Evolutionary conservation across 371 early-diverging fungal genomes (phyloP).

Genomic region (Mortierella sp.): DNA sequence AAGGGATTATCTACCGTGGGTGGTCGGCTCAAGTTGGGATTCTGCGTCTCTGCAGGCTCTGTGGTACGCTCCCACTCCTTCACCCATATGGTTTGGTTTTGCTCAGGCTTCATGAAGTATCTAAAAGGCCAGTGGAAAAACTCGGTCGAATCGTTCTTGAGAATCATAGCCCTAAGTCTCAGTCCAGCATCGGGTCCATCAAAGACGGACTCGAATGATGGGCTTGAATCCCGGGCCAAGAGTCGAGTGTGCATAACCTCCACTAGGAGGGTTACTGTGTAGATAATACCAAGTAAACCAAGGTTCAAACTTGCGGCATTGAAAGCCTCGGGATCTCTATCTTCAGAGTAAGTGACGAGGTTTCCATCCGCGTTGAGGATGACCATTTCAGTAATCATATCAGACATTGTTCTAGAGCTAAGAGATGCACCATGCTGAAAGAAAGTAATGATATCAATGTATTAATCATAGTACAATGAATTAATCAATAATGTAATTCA

Average conservation of each 20-base stretch:
- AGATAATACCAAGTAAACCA: constrained; percentile 39
- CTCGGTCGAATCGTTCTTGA: constrained; percentile 26
- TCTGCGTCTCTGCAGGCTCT: constrained; percentile 14
- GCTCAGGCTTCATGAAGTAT: constrained; percentile 13
- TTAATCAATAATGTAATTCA: background rate
- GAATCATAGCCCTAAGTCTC: constrained; percentile 19
- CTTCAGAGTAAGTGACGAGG: constrained; percentile 28
- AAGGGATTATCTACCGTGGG: constrained; percentile 36
- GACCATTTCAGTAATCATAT: constrained; percentile 28
- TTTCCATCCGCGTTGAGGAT: constrained; percentile 34
- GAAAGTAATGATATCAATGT: background rate
- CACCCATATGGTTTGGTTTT: constrained; percentile 24
- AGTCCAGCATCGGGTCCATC: background rate
- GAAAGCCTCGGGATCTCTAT: constrained; percentile 31
- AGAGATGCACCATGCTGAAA: constrained; percentile 20
- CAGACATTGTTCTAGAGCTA: constrained; percentile 17
- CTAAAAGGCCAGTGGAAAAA: constrained; percentile 40
- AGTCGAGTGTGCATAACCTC: constrained; percentile 35
- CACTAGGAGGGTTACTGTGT: constrained; percentile 34
- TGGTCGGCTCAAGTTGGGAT: background rate
- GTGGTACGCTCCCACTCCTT: constrained; percentile 33
- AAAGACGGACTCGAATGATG: constrained; percentile 8
- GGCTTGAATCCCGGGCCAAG: constrained; percentile 21
- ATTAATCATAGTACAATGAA: background rate
- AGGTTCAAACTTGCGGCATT: constrained; percentile 35